Conservation (phyloP, 495 filamentous ascomycete species). For the Penicillium roqueforti region DNA sequence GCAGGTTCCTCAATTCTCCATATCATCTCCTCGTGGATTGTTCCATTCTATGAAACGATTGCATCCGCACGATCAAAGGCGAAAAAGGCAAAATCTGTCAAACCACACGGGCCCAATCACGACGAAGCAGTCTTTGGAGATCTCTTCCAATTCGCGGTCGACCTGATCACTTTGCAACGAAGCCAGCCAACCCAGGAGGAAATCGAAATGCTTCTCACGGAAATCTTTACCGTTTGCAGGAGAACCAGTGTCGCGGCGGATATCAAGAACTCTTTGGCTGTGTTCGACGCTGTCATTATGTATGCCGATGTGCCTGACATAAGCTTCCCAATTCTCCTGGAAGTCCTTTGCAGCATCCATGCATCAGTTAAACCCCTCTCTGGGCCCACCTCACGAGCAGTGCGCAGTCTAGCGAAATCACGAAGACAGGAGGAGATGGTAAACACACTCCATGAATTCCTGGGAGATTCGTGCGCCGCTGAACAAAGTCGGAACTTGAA, state of each 20-base stretch:
- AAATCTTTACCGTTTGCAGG: conserved; percentile 67
- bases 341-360: conserved; percentile 78
- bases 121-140: conserved; percentile 67
- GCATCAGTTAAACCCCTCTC: conserved; percentile 65
- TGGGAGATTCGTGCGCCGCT: conserved; percentile 46
- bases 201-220: conserved; percentile 60
- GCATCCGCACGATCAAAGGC: conserved; percentile 37
- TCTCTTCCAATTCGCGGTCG: conserved; percentile 69
- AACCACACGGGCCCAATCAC: conserved; percentile 37
- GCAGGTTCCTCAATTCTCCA: conserved; percentile 38
- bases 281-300: conserved; percentile 76
- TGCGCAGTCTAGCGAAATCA: conserved; percentile 73
- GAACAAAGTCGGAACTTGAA: conserved; percentile 54
- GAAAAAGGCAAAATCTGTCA: conserved; percentile 50
- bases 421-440: conserved; percentile 71
- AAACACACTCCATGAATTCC: conserved; percentile 57
- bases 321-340: conserved; percentile 65
- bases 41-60: conserved; percentile 39
- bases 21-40: conserved; percentile 39
- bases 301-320: conserved; percentile 69
- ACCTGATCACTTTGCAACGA: conserved; percentile 80
- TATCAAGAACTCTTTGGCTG: conserved; percentile 66
- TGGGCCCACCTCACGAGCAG: conserved; percentile 69
- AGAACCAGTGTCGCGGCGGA: conserved; percentile 70
- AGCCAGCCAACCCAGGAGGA: conserved; percentile 66